phyloP scores from a whole-genome alignment of 305 asterid genomes.

The Fraxinus dipetala region DNA sequence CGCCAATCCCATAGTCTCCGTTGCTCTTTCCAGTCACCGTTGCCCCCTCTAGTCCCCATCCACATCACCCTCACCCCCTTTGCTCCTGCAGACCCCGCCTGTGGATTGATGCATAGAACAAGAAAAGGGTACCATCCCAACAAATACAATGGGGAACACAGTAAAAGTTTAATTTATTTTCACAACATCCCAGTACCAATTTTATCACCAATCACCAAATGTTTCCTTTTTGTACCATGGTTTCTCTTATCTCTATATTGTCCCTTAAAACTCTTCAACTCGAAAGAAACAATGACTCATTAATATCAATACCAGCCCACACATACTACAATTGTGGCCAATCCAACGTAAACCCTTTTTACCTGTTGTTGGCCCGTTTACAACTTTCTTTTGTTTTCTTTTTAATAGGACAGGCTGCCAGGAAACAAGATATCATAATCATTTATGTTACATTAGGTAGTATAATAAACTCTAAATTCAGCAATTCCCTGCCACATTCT shows the following conservation, averaged over 20 bases:
- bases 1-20: background rate
- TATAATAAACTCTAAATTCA: background rate
- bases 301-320: background rate
- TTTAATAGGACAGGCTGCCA: background rate
- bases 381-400: background rate
- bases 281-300: background rate
- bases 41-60: background rate
- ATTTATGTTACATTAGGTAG: background rate
- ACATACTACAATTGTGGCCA: background rate
- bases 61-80: background rate
- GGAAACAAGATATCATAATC: background rate
- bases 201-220: background rate
- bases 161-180: background rate
- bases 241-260: background rate
- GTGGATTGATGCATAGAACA: background rate
- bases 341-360: background rate
- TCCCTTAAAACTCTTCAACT: background rate
- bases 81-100: background rate
- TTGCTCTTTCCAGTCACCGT: background rate
- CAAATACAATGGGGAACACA: background rate
- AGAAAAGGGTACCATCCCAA: background rate
- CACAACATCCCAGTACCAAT: background rate
- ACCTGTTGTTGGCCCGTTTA: background rate
- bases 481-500: background rate
- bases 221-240: background rate